Percentiles rank a stretch among this genome's conserved stretches.
These are phyloP conservation scores for Fusarium ramigenum DNA, from an alignment of 2,329 filamentous ascomycete species.

Conservation along the genomic window DNA sequence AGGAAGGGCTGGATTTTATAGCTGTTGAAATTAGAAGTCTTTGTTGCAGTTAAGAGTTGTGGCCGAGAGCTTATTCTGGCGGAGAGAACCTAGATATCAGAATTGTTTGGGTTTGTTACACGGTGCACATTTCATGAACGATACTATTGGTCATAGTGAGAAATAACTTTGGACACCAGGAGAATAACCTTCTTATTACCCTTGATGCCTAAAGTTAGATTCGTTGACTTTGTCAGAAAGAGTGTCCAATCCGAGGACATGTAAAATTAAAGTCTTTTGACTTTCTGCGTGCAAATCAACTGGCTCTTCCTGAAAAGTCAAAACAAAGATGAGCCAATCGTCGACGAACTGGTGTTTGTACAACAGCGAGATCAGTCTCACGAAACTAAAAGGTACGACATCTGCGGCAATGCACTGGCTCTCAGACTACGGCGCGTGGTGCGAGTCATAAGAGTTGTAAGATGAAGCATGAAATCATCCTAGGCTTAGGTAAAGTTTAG, in stretches of 20 bases:
- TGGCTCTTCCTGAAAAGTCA: not conserved
- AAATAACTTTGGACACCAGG: too few species aligned
- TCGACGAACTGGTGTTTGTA: not conserved
- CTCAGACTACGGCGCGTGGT: rapidly evolving
- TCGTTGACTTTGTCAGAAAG: too few species aligned
- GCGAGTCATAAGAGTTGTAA: not conserved
- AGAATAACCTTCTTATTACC: too few species aligned
- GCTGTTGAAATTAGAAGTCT: too few species aligned
- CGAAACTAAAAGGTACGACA: not conserved
- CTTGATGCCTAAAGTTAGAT: too few species aligned
- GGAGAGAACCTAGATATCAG: too few species aligned
- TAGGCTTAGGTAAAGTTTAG: not conserved
- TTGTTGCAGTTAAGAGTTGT: too few species aligned
- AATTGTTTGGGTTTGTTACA: not conserved
- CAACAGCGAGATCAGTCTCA: not conserved
- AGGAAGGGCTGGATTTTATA: not conserved
- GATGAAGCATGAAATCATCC: not conserved
- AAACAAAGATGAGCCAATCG: not conserved
- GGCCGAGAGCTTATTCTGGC: too few species aligned
- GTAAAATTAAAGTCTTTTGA: too few species aligned
- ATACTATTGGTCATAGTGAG: too few species aligned
- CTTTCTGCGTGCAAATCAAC: not conserved
- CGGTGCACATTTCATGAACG: too few species aligned
- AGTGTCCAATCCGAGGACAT: too few species aligned
- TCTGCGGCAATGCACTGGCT: not conserved